These are phyloP conservation scores for Blastobotrys muscicola DNA, from an alignment of 805 yeast species.

Conservation along the genomic window DNA sequence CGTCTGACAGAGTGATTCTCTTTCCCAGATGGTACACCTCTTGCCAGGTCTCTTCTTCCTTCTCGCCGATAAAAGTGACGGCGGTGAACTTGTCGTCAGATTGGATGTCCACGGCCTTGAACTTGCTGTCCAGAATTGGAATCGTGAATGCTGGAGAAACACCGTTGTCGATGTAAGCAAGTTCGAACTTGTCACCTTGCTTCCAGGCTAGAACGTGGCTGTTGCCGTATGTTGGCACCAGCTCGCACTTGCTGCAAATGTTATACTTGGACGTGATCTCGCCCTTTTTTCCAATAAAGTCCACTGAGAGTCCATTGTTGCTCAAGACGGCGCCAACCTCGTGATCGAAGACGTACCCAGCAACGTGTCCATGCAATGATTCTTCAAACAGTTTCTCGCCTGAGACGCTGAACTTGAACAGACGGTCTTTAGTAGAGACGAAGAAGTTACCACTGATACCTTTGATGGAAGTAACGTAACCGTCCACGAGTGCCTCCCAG, in stretches of 20 bases:
- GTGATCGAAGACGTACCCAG: conserved; percentile 2
- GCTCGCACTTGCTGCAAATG: not conserved
- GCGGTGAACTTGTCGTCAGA: not conserved
- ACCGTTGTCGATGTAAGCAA: not conserved
- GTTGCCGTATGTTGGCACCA: too few relatives aligned
- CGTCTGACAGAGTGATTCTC: not conserved
- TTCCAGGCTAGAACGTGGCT: not conserved
- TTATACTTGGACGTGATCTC: not conserved
- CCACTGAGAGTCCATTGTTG: not conserved
- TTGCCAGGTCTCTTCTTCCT: not conserved
- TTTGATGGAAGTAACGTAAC: not conserved
- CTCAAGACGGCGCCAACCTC: conserved; percentile 1
- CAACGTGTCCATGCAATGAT: not conserved
- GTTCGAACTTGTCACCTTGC: not conserved
- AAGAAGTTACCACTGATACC: not conserved
- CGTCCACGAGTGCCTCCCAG: not conserved
- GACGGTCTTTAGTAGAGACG: not conserved
- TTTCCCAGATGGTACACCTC: not conserved
- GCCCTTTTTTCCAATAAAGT: not conserved
- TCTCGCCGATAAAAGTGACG: not conserved
- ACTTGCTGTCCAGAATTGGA: not conserved
- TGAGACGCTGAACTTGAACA: not conserved
- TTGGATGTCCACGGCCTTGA: not conserved
- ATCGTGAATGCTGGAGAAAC: not conserved
- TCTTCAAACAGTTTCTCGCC: not conserved